These are phyloP conservation scores for Starmerella sirachaensis DNA, from an alignment of 805 yeast genomes.

Conservation along the genomic window DNA sequence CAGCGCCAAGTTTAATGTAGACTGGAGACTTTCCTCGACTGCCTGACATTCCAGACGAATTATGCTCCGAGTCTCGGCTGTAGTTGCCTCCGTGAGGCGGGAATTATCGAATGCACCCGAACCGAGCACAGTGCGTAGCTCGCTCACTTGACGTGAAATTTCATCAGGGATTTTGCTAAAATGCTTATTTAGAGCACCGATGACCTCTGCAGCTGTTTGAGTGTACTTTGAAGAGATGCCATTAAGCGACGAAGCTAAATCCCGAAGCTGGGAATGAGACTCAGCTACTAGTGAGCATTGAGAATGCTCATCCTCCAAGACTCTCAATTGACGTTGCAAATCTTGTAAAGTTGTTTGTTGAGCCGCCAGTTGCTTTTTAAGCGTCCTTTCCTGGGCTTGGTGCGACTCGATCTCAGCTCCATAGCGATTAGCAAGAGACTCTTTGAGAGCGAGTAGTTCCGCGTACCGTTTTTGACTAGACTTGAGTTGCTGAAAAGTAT, in stretches of 20 bases:
- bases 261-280: background rate
- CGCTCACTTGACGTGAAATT: too few relatives aligned
- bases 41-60: too few relatives aligned
- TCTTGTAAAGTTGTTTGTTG: background rate
- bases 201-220: background rate
- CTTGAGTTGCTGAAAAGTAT: constrained; percentile 33
- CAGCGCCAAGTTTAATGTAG: too few relatives aligned
- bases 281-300: background rate
- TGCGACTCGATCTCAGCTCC: background rate
- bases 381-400: background rate
- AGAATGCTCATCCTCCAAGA: background rate
- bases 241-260: background rate
- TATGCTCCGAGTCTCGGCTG: too few relatives aligned
- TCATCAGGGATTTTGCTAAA: too few relatives aligned
- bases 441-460: constrained; percentile 7
- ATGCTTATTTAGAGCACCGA: too few relatives aligned
- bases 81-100: too few relatives aligned
- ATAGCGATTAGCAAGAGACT: constrained; percentile 2
- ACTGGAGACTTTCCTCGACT: too few relatives aligned
- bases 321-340: background rate
- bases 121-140: too few relatives aligned
- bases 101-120: too few relatives aligned
- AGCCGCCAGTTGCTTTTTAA: background rate
- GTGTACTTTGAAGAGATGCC: too few relatives aligned
- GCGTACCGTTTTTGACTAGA: constrained; percentile 5